A percentile compares a stretch with the other conserved stretches of the same genome.
phyloP scores from a whole-genome alignment of 2,329 filamentous ascomycete species.

The Trichophaea hybrida region DNA sequence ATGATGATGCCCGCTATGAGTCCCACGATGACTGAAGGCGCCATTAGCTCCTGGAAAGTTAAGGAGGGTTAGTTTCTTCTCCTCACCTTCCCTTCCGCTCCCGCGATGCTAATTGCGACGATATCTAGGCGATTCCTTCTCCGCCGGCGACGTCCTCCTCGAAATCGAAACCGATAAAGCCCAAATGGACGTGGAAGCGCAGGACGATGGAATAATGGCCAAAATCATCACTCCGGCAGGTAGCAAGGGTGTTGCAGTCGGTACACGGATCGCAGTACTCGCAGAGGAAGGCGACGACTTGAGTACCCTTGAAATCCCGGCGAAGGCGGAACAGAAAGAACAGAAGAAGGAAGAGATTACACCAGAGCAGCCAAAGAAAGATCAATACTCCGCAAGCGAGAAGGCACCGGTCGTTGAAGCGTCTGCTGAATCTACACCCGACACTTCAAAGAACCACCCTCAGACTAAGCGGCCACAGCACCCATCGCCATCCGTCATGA shows the following conservation, averaged over 20 bases:
- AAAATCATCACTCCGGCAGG: constrained; percentile 59
- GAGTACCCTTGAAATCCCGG: constrained; percentile 55
- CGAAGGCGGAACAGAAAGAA: constrained; percentile 23
- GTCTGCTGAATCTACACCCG: constrained; percentile 9
- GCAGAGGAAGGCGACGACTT: constrained; percentile 73
- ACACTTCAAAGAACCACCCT: constrained; percentile 8
- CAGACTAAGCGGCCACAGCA: constrained; percentile 7
- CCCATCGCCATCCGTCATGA: constrained; percentile 31
- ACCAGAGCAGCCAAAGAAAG: constrained; percentile 8
- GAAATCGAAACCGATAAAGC: constrained; percentile 94
- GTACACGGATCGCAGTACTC: constrained; percentile 65
- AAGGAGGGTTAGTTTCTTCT: constrained; percentile 47
- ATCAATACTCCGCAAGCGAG: constrained; percentile 1
- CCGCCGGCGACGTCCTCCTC: constrained; percentile 70
- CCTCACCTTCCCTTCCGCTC: background rate
- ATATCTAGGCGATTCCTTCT: constrained; percentile 51
- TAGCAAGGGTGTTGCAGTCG: constrained; percentile 62
- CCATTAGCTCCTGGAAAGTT: constrained; percentile 70
- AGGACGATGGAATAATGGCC: constrained; percentile 73
- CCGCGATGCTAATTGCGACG: background rate
- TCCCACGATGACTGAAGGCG: constrained; percentile 87
- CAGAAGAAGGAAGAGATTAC: constrained; percentile 3
- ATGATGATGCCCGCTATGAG: constrained; percentile 86
- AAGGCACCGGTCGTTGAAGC: constrained; percentile 7
- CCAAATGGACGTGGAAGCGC: constrained; percentile 86